A percentile compares a stretch with the other conserved stretches of the same genome.
Evolutionary conservation across 768 basidiomycete genomes (phyloP).

Genomic region (Leucocoprinus sp.): DNA sequence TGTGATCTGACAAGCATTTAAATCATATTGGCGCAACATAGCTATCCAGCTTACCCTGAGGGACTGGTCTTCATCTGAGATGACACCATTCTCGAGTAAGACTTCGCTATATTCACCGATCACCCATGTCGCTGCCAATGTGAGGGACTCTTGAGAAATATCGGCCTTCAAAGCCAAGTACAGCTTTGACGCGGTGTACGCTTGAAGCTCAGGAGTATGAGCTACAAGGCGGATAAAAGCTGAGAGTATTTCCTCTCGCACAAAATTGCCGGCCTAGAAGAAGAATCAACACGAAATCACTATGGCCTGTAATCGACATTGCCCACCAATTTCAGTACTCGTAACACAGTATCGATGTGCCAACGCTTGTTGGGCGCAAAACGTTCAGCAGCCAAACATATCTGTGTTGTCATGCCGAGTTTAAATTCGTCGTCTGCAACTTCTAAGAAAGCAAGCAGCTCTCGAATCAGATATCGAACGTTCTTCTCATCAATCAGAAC

Average conservation of each 20-base stretch:
- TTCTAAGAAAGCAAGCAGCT: constrained; percentile 92
- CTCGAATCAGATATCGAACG: constrained; percentile 85
- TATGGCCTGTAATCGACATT: not conserved
- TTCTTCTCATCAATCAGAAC: constrained; percentile 94
- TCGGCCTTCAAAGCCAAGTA: constrained; percentile 83
- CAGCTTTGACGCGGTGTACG: constrained; percentile 87
- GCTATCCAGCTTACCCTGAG: constrained; percentile 42
- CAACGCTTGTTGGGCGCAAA: constrained; percentile 97
- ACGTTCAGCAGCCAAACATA: constrained; percentile 89
- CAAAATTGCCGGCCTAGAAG: constrained; percentile 89
- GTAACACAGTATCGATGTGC: constrained; percentile 97
- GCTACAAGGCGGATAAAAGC: constrained; percentile 93
- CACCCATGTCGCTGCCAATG: constrained; percentile 89
- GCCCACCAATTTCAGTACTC: constrained; percentile 83
- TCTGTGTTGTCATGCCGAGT: constrained; percentile 94
- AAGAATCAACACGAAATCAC: constrained; percentile 2
- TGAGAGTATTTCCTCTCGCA: constrained; percentile 91
- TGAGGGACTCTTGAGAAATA: constrained; percentile 94
- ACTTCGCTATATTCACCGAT: constrained; percentile 95
- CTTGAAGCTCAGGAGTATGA: constrained; percentile 94
- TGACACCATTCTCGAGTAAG: constrained; percentile 76
- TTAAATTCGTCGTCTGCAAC: constrained; percentile 99
- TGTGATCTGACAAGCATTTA: constrained; percentile 39
- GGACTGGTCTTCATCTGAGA: constrained; percentile 57
- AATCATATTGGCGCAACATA: not conserved